Evolutionary conservation across 148 eudicot genomes (phyloP), one percentile per base, ranked within the genome.

Genomic region (Hydrangea macrophylla): DNA sequence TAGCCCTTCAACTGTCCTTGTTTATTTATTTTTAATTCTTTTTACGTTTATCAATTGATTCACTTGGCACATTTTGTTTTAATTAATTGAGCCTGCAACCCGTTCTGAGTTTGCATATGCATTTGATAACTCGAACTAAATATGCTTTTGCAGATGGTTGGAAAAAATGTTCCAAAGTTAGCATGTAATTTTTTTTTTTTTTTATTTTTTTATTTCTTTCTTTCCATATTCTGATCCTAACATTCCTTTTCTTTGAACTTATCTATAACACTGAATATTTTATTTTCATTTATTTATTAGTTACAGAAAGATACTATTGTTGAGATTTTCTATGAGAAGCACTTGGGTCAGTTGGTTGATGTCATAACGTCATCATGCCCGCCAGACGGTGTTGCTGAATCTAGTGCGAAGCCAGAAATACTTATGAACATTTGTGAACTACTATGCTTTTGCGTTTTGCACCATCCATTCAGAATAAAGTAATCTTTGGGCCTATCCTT

Each of bases 311-410:
- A 91, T 63, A 65, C 86, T 64, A 77, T 91, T 23, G 72, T 91
- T 68, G 97, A 89, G 63, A 73, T 91, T 57, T 95, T 95, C 76
- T 91, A 91, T 45, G 97, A 95, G 83, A 91, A 81, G 88, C 97
- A 95, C 78, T 76, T 95, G 76, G 82, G 77, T 71, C 91, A 87
- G 76, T 76, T 95, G 75, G 79, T 95, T 84, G 96, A 89, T 75
- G 87, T 79, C 62, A 85, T 91, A 73, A 82, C 88, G 22, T 76
- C 82, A 32, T 91, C 97, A 32, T 91, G 97, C 73, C 78, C 86
- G 10, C 79, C 79, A 36, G 70, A 23, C 45, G 65, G 76, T 70
- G 67, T 55, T 69, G 69, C 17, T 67, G 67, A 63, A 60, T 73
- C 76, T 51, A 45, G 58, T 44, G 78, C 81, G 40, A 94, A 83